These are phyloP conservation scores for Lactifluus hygrophoroides DNA, from an alignment of 768 basidiomycete species.

Conservation along the genomic window DNA sequence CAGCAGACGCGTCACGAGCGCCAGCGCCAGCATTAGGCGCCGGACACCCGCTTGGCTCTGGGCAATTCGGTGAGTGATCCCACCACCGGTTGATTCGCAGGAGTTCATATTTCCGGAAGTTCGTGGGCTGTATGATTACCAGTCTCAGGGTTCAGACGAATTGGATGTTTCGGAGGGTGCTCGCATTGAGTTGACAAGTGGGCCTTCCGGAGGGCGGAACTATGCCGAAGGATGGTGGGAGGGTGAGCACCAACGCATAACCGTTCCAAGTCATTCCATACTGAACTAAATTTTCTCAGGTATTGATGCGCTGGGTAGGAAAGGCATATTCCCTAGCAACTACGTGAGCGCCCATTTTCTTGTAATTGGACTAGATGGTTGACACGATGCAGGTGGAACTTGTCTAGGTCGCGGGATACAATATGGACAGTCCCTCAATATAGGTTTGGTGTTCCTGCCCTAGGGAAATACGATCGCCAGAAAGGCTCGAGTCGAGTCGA, in stretches of 20 bases:
- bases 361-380: slow-evolving; percentile 14
- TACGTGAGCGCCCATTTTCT: slow-evolving; percentile 49
- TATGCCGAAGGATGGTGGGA: slow-evolving; percentile 85
- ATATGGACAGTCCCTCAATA: slow-evolving; percentile 15
- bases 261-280: slow-evolving; percentile 17
- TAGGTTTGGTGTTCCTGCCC: slow-evolving; percentile 15
- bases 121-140: slow-evolving; percentile 74
- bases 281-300: slow-evolving; percentile 36
- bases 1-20: slow-evolving; percentile 25
- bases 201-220: slow-evolving; percentile 50
- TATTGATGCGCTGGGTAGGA: slow-evolving; percentile 47
- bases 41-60: slow-evolving; percentile 29
- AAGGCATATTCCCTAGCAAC: slow-evolving; percentile 83
- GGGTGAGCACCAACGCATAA: slow-evolving; percentile 38
- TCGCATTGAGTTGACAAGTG: slow-evolving; percentile 53
- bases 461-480: slow-evolving; percentile 1
- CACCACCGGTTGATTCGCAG: slow-evolving; percentile 4
- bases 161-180: slow-evolving; percentile 53
- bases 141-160: slow-evolving; percentile 65
- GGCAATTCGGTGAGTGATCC: slow-evolving; percentile 43
- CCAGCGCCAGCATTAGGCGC: slow-evolving; percentile 18
- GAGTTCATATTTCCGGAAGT: slow-evolving; percentile 36
- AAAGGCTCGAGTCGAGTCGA: not conserved
- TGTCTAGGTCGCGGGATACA: slow-evolving; percentile 19
- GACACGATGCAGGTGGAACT: slow-evolving; percentile 39